A percentile compares a stretch with the other conserved stretches of the same genome.
Evolutionary conservation across 805 yeast species (phyloP).

Genomic region (Schwanniomyces pseudopolymorphus): DNA sequence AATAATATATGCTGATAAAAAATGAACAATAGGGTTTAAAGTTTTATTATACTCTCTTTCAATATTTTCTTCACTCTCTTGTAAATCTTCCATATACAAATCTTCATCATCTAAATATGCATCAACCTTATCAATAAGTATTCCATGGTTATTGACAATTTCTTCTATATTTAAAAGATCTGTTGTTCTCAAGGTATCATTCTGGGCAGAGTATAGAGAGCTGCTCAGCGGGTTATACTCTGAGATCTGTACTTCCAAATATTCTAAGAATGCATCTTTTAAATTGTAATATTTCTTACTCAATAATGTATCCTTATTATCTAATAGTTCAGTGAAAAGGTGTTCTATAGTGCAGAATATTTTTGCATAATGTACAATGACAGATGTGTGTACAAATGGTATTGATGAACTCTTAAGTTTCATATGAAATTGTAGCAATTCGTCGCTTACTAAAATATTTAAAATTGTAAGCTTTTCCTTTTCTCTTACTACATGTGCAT

Average conservation of each 20-base stretch:
- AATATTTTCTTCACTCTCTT: neutral
- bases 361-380: constrained; percentile 31
- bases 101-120: constrained; percentile 6
- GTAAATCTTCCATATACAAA: neutral
- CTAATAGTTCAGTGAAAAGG: constrained; percentile 18
- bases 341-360: constrained; percentile 30
- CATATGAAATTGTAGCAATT: constrained; percentile 29
- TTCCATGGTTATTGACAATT: constrained; percentile 6
- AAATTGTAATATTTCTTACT: constrained; percentile 15
- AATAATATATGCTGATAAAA: constrained; percentile 30
- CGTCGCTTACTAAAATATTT: constrained; percentile 28
- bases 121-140: constrained; percentile 3
- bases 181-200: constrained; percentile 13
- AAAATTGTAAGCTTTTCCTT: constrained; percentile 23
- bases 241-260: constrained; percentile 26
- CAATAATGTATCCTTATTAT: constrained; percentile 9
- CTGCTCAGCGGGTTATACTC: constrained; percentile 16
- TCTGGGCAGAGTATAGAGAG: constrained; percentile 13
- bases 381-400: constrained; percentile 24
- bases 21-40: constrained; percentile 29
- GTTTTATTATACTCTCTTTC: constrained; percentile 2
- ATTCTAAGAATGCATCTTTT: constrained; percentile 21
- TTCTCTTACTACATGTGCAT: constrained; percentile 17
- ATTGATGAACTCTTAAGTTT: constrained; percentile 13
- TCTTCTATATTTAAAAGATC: constrained; percentile 11